Percentiles rank a stretch among this genome's conserved stretches.
Conservation (phyloP, 2,329 filamentous ascomycete species). For the Cercospora brassicicola region DNA sequence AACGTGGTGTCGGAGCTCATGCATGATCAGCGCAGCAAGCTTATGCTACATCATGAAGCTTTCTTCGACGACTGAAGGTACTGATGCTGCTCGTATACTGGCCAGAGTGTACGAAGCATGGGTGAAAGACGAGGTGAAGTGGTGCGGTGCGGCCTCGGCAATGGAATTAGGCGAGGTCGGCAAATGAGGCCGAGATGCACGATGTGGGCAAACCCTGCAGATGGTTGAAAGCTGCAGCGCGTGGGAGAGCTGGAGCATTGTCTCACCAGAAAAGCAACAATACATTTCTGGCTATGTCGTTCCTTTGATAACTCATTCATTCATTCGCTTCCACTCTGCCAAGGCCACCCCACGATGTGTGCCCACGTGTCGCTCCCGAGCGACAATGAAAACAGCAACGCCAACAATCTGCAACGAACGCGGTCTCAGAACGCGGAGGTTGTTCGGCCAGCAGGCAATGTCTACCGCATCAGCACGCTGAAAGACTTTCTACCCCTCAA, state of each 20-base stretch:
- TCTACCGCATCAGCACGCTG: constrained; percentile 30
- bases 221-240: background rate
- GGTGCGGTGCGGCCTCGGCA: background rate
- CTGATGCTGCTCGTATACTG: background rate
- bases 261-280: constrained; percentile 3
- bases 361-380: constrained; percentile 6
- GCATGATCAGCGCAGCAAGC: background rate
- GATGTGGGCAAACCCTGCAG: background rate
- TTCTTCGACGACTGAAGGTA: background rate
- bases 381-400: constrained; percentile 3
- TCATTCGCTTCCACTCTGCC: background rate
- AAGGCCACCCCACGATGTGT: background rate
- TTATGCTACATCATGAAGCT: background rate
- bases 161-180: background rate
- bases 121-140: background rate
- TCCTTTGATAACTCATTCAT: background rate
- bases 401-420: constrained; percentile 8
- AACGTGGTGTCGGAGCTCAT: background rate
- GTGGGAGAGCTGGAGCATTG: background rate
- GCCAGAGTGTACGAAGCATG: too few relatives aligned
- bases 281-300: background rate
- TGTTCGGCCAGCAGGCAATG: background rate
- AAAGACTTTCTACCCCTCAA: constrained; percentile 45
- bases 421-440: constrained; percentile 9
- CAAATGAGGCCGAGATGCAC: background rate